These are phyloP conservation scores for Azolla pinnata DNA, from an alignment of 75 land plant genomes.

Conservation along the genomic window DNA sequence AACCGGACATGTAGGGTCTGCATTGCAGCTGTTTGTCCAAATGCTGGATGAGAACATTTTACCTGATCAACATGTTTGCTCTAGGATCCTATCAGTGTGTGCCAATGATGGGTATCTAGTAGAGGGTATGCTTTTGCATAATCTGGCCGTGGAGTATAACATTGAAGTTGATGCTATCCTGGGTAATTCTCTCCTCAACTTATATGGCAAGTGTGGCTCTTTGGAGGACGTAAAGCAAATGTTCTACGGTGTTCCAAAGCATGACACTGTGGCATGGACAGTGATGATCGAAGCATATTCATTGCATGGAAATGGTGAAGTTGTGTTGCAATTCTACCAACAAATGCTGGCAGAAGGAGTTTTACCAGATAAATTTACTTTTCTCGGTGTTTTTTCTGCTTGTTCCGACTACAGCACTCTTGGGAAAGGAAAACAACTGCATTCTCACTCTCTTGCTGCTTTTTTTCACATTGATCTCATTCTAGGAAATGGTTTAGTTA, in stretches of 20 bases:
- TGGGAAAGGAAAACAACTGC: conserved; percentile 24
- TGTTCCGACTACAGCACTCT: conserved; percentile 13
- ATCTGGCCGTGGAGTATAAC: neutral
- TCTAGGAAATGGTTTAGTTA: conserved; percentile 17
- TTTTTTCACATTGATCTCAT: conserved; percentile 16
- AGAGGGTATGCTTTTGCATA: neutral
- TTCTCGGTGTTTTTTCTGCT: conserved; percentile 17
- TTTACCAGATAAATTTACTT: conserved; percentile 21
- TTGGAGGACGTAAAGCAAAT: conserved; percentile 20
- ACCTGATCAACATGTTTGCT: conserved; percentile 9
- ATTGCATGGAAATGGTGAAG: conserved; percentile 9
- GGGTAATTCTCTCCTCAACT: neutral
- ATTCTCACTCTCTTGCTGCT: conserved; percentile 21
- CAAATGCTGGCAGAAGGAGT: conserved; percentile 23
- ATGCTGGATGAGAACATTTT: conserved; percentile 7
- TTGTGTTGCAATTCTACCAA: conserved; percentile 17
- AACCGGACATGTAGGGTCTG: conserved; percentile 13
- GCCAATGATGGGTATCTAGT: neutral
- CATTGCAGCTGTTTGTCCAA: conserved; percentile 13
- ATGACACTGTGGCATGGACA: conserved; percentile 30
- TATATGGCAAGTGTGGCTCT: conserved; percentile 10
- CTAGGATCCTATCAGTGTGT: conserved; percentile 13
- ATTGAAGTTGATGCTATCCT: neutral
- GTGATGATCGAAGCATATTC: conserved; percentile 25
- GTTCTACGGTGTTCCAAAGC: conserved; percentile 13